phyloP scores from a whole-genome alignment of 1,284 basidiomycete species.

The Anthracocystis panici-leucophaei region DNA sequence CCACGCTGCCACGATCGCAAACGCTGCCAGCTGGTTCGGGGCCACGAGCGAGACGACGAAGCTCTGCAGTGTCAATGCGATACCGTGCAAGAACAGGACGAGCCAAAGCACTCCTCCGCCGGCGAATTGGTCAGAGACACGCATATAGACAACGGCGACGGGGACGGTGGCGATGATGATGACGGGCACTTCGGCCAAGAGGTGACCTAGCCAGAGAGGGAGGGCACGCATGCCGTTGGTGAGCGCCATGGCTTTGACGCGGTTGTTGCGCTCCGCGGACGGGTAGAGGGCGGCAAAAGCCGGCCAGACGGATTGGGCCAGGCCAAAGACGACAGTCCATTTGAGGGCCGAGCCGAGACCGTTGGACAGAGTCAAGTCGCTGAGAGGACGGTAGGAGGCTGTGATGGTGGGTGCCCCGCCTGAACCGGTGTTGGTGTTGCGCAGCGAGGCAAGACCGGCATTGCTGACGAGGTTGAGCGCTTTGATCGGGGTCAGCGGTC shows the following conservation, averaged over 20 bases:
- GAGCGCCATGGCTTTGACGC: slow-evolving; percentile 81
- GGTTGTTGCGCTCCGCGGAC: slow-evolving; percentile 76
- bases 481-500: slow-evolving; percentile 21
- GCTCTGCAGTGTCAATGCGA: slow-evolving; percentile 70
- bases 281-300: slow-evolving; percentile 84
- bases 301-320: slow-evolving; percentile 77
- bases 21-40: slow-evolving; percentile 79
- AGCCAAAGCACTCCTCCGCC: slow-evolving; percentile 77
- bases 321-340: slow-evolving; percentile 41
- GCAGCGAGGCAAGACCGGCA: slow-evolving; percentile 25
- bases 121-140: slow-evolving; percentile 76
- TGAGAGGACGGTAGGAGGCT: slow-evolving; percentile 24
- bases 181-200: slow-evolving; percentile 78
- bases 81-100: slow-evolving; percentile 78
- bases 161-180: slow-evolving; percentile 75
- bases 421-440: slow-evolving; percentile 7
- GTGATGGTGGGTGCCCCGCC: slow-evolving; percentile 33
- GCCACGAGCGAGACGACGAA: slow-evolving; percentile 42
- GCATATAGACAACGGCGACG: slow-evolving; percentile 76
- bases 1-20: slow-evolving; percentile 80
- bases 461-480: slow-evolving; percentile 43
- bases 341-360: slow-evolving; percentile 40
- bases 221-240: slow-evolving; percentile 81
- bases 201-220: slow-evolving; percentile 82
- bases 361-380: slow-evolving; percentile 29